Evolutionary conservation across 1,284 basidiomycete species (phyloP), one percentile per base, ranked within the genome.

Genomic region (Afroboletus lepidellus): DNA sequence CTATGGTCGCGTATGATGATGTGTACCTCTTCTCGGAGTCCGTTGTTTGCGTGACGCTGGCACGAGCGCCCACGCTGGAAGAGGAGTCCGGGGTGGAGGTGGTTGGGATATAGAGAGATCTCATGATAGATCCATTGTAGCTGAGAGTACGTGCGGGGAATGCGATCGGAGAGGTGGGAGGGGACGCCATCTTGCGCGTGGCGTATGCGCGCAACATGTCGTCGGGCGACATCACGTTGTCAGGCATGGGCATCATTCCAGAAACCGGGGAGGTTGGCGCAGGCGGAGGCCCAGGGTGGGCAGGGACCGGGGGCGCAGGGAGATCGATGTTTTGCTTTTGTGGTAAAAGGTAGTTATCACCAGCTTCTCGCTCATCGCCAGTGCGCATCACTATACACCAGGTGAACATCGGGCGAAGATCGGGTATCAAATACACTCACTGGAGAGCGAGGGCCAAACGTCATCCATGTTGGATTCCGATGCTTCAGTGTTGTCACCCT

Each of bases 201-300:
- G 87, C 87, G 53, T 90, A 90, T 0, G 83, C 84, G n/a, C 80
- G 78, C 34, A 90, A 72, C 84, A 89, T 85, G 16, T 79, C 86
- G 58, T 90, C 87, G 4, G 87, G 87, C 0, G 79, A 79, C 77
- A 83, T 81, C 36, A 76, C 69, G 41, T 60, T 74, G 0, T 74
- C 74, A 18, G 77, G 75, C 69, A 77, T 72, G 4, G 75, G 70
- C 74, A 81, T 78, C 41, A 71, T 69, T 59, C 72, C 69, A 57
- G 77, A 60, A 53, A 75, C 53, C 50, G 71, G 64, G 23, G 72
- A 73, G 58, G 71, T 56, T 58, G 71, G 61, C 50, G 67, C 50
- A 50, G 72, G 63, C 50, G 69, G 52, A 51, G 69, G 55, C 49
- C 69, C 53, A 52, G 69, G 54, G 46, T 69, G 62, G 12, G 60